Base-by-base conservation (phyloP, 345 rosid species). In the Arabis alpina region DNA sequence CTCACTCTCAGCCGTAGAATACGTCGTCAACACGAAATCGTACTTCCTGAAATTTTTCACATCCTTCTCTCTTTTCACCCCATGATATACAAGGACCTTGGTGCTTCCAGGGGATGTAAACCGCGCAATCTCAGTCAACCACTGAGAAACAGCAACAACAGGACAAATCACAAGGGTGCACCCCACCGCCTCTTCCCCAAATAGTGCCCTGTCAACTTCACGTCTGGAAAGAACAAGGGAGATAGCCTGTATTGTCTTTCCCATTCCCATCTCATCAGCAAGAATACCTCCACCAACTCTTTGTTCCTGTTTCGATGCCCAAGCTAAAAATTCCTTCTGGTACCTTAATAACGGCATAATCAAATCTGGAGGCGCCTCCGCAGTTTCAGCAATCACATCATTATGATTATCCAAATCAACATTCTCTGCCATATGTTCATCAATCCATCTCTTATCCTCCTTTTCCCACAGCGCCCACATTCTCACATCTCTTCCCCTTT, bases 251-350 rank as follows among this genome's bases (percentile, higher is more conserved):
- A 89, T 72, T 39, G 99, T 91, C 87, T 94, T 94, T 32, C 99
- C 99, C 99, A 94, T 94, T 64, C 99, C 99, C 99, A 94, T 94
- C 80, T 94, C 99, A 80, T 94, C 99, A 7, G 99, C 99, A 16
- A 94, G 96, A 74, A 94, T 91, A 52, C 99, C 99, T 27, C 97
- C 99, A 66, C 68, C 79, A 61, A 77, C 74, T 19, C 96, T 82
- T 1, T 82, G 84, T 84, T 94, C 99, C 80, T 94, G 99, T 53
- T 87, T 89, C 53, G 79, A 51, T 58, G 93, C 94, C 99, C 99
- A 94, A 19, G 97, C 91, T 74, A 94, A 61, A 93, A 95, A 94
- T 68, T 94, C 97, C 68, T 88, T 94, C 56, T 94, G 99, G 79
- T 91, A 94, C 70, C 96, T 88, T 75, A 94, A 79, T 53, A 94